Evolutionary conservation across 1,139 yeast genomes (phyloP).

Genomic region (Hyphopichia wangnamkhiaoensis): DNA sequence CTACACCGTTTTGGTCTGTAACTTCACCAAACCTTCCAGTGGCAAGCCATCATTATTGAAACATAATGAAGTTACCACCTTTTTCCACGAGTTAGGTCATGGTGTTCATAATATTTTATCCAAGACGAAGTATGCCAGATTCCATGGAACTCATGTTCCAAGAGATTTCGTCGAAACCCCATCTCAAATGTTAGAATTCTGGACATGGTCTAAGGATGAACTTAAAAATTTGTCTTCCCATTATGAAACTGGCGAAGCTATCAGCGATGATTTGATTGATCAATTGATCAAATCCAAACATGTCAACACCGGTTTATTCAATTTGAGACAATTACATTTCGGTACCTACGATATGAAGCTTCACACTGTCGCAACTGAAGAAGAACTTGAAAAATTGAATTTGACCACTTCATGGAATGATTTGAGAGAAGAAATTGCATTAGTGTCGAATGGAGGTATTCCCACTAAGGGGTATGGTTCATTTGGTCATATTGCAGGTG

Average conservation of each 20-base stretch:
- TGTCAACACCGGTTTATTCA: slow-evolving; percentile 71
- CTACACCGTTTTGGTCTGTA: slow-evolving; percentile 78
- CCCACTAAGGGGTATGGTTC: slow-evolving; percentile 69
- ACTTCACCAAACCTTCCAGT: slow-evolving; percentile 74
- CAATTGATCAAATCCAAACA: slow-evolving; percentile 67
- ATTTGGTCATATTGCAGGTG: slow-evolving; percentile 82
- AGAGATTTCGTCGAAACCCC: slow-evolving; percentile 92
- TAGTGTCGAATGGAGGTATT: slow-evolving; percentile 56
- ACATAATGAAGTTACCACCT: slow-evolving; percentile 78
- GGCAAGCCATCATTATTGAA: slow-evolving; percentile 74
- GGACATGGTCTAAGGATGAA: slow-evolving; percentile 78
- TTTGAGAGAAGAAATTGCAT: slow-evolving; percentile 57
- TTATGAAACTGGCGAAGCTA: slow-evolving; percentile 59
- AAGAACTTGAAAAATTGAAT: slow-evolving; percentile 43
- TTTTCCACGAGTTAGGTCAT: slow-evolving; percentile 90
- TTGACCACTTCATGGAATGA: slow-evolving; percentile 62
- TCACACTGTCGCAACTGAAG: slow-evolving; percentile 53
- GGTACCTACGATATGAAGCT: slow-evolving; percentile 75
- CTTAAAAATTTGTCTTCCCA: slow-evolving; percentile 64
- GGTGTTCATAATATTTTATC: slow-evolving; percentile 82
- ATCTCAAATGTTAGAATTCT: slow-evolving; percentile 84
- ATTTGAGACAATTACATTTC: slow-evolving; percentile 74
- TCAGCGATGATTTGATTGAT: slow-evolving; percentile 59
- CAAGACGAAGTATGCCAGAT: slow-evolving; percentile 60
- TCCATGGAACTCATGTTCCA: slow-evolving; percentile 75